Evolutionary conservation across 2,329 filamentous ascomycete genomes (phyloP), one percentile per base, ranked within the genome.

Genomic region (Cladophialophora exuberans): DNA sequence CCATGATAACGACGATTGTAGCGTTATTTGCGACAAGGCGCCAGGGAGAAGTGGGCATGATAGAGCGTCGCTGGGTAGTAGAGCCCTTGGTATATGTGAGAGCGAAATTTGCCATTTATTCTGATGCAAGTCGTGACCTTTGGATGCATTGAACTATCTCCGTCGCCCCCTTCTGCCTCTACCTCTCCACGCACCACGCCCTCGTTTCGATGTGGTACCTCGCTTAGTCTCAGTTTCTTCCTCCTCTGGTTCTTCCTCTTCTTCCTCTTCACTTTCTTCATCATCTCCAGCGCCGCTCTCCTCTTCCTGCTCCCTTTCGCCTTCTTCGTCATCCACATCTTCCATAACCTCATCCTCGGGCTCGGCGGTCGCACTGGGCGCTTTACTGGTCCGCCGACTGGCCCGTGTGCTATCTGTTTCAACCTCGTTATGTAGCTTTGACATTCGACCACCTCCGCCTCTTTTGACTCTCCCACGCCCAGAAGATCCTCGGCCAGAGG

Each of bases 91-190:
- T n/a, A n/a, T n/a, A n/a, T n/a, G n/a, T n/a, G n/a, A n/a, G n/a
- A n/a, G n/a, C n/a, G n/a, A n/a, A n/a, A n/a, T n/a, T n/a, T n/a
- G n/a, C n/a, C n/a, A n/a, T n/a, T n/a, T n/a, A n/a, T n/a, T n/a
- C n/a, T n/a, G n/a, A n/a, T n/a, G n/a, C n/a, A n/a, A n/a, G n/a
- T n/a, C n/a, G n/a, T n/a, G n/a, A n/a, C 20, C 15, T 41, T 5
- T 22, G 23, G 28, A 7, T 39, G 10, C 20, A 28, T 3, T 11
- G 4, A 18, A 38, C 78, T 54, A 59, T 44, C 56, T 58, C 25
- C 79, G 30, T 78, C 79, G 38, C 74, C 76, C 33, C 69, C 73
- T 26, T 71, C 73, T 52, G 75, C 74, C 20, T 72, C 72, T 33
- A 74, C 76, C 17, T 81, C 78, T 44, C 39, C 39, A 22, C n/a